A percentile compares a stretch with the other conserved stretches of the same genome.
phyloP scores from a whole-genome alignment of 225 moss, liverwort and hornwort genomes.

The Straminergon stramineum region DNA sequence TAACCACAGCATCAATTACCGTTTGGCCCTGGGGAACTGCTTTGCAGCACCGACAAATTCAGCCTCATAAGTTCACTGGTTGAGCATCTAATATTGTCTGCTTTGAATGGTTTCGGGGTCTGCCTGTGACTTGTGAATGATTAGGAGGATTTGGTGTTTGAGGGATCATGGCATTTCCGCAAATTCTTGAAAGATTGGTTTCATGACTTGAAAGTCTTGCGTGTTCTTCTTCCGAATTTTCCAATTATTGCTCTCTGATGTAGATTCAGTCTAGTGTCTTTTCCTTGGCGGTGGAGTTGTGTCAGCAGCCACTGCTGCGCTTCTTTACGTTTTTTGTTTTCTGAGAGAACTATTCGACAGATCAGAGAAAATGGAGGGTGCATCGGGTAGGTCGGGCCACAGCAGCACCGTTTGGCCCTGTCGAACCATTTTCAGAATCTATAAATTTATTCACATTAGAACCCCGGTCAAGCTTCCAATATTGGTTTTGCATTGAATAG shows the following conservation, averaged over 20 bases:
- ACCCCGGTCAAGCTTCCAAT: background rate
- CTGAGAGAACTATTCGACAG: background rate
- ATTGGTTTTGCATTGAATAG: background rate
- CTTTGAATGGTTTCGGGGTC: background rate
- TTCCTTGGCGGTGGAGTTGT: background rate
- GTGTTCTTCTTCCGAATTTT: background rate
- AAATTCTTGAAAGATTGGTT: background rate
- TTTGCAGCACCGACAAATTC: background rate
- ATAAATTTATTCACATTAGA: background rate
- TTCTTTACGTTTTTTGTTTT: background rate
- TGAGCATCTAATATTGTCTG: background rate
- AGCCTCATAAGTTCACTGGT: background rate
- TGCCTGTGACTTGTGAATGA: background rate
- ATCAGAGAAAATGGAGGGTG: background rate
- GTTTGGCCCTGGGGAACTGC: background rate
- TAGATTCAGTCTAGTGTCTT: background rate
- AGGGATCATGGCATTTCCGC: background rate
- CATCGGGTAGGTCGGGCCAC: background rate
- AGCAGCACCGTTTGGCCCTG: background rate
- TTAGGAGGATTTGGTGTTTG: background rate
- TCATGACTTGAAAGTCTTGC: background rate
- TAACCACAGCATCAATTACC: no score
- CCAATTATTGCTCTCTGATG: background rate
- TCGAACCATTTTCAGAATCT: background rate
- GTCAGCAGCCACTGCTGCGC: background rate